Base-by-base conservation (phyloP, 139 green algal species). In the Ettlia oleoabundans region DNA sequence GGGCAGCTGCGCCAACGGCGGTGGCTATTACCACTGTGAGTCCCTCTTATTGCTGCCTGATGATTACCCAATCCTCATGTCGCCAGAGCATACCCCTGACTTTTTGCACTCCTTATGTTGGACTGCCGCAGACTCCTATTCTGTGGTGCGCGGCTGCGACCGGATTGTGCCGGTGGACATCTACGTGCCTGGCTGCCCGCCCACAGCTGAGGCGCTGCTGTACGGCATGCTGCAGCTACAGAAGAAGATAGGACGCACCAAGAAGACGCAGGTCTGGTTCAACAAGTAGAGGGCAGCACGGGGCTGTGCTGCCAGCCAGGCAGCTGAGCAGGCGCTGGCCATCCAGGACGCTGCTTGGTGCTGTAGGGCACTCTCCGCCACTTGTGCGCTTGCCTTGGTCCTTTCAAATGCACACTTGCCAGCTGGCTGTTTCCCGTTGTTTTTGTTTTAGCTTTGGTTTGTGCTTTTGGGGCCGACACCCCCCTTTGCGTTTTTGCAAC, bases 131-230 rank as follows among this genome's bases (percentile, higher is more conserved):
- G 73, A 99, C 88, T 97, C 91, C 1, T 99, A 99, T 85, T 87
- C 92, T 3, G 96, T 99, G 2, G 96, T 99, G 80, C 87, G 96
- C 32, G 96, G 96, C 35, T 99, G 96, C 74, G 96, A 99, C 86
- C 90, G 96, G 74, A 94, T 99, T 38, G 95, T 99, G 67, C 96
- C 96, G n/a, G 95, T 98, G 21, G 96, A 99, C 89, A 96, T 99
- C 52, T 99, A 99, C 78, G 95, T 81, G 47, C 82, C 76, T 9
- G 96, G 96, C 51, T 99, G 96, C 89, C 96, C 96, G 13, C 96
- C 96, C 51, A 99, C 96, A 18, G 96, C 96, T 26, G 96, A 99
- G 90, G 96, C 92, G 4, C 90, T 99, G 76, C 88, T 99, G 51
- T 99, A 98, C 81, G 96, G 96, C 72, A 86, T 99, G 71, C 82